Conservation (phyloP, 805 yeast species). For the Candida hispaniensis region DNA sequence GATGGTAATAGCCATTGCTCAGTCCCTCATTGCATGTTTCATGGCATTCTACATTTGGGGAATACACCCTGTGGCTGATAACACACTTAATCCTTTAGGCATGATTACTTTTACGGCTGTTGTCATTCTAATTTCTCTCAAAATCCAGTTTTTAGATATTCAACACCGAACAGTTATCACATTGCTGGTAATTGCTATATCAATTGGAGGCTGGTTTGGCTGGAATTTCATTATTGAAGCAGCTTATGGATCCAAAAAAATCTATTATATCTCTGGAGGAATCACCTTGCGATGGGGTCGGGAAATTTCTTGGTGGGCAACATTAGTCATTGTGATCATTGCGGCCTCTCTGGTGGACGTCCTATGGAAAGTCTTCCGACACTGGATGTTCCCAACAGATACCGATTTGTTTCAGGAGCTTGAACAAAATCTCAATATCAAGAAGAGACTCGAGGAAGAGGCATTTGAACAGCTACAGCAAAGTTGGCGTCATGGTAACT, state of each 20-base stretch:
- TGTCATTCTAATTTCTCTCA: conserved; percentile 61
- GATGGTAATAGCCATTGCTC: conserved; percentile 66
- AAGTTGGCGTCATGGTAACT: conserved; percentile 14
- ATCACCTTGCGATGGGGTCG: conserved; percentile 60
- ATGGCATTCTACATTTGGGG: conserved; percentile 63
- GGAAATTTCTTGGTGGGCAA: conserved; percentile 83
- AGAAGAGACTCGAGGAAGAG: conserved; percentile 59
- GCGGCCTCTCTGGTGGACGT: conserved; percentile 61
- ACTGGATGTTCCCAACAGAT: conserved; percentile 54
- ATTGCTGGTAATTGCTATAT: conserved; percentile 51
- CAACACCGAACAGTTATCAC: conserved; percentile 56
- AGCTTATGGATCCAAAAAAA: conserved; percentile 20
- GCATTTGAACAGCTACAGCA: conserved; percentile 52
- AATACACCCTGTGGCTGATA: conserved; percentile 39
- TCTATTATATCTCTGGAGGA: conserved; percentile 60
- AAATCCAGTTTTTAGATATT: conserved; percentile 74
- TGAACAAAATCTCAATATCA: conserved; percentile 58
- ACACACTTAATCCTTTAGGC: conserved; percentile 74
- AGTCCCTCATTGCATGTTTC: conserved; percentile 63
- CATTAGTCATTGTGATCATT: conserved; percentile 44
- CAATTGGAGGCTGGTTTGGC: conserved; percentile 72
- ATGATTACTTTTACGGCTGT: conserved; percentile 62
- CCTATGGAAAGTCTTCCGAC: conserved; percentile 45
- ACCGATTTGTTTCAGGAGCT: conserved; percentile 67
- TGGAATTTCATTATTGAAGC: conserved; percentile 54